These are phyloP conservation scores for Thinopyrum elongatum DNA, from an alignment of 176 grass and related monocot species.

Conservation along the genomic window DNA sequence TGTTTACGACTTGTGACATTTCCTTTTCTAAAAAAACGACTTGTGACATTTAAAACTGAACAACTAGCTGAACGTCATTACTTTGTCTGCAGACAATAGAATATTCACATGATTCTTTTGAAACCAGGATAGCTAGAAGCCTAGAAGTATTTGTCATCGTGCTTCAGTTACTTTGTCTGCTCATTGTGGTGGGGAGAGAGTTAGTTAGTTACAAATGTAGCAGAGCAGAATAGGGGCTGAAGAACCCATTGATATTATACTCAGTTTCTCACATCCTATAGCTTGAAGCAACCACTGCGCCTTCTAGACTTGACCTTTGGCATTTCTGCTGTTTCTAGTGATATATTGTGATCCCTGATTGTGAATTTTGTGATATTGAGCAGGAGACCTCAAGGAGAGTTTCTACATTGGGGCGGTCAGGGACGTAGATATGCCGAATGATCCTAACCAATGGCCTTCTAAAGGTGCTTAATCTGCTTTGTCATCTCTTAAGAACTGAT, in stretches of 20 bases:
- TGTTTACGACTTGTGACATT: not conserved
- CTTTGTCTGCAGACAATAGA: not conserved
- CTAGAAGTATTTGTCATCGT: not conserved
- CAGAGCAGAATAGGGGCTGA: not conserved
- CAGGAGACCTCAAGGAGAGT: conserved; percentile 83
- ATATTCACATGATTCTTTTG: not conserved
- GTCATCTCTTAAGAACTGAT: not conserved
- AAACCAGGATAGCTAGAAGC: not conserved
- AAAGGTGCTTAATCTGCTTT: conserved; percentile 44
- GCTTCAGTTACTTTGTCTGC: not conserved
- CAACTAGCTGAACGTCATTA: not conserved
- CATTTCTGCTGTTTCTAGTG: not conserved
- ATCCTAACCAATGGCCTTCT: conserved; percentile 64
- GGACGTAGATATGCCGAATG: conserved; percentile 22
- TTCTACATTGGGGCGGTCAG: conserved; percentile 57
- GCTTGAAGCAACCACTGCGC: not conserved
- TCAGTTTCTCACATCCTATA: not conserved
- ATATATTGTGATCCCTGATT: not conserved
- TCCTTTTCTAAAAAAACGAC: too few relatives aligned
- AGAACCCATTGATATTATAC: not conserved
- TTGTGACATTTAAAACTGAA: not conserved
- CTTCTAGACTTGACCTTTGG: not conserved
- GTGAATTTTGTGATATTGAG: not conserved
- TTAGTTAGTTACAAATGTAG: not conserved
- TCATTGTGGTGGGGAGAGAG: not conserved